Evolutionary conservation across 2,329 filamentous ascomycete genomes (phyloP).

Genomic region (Aspergillus japonicus): DNA sequence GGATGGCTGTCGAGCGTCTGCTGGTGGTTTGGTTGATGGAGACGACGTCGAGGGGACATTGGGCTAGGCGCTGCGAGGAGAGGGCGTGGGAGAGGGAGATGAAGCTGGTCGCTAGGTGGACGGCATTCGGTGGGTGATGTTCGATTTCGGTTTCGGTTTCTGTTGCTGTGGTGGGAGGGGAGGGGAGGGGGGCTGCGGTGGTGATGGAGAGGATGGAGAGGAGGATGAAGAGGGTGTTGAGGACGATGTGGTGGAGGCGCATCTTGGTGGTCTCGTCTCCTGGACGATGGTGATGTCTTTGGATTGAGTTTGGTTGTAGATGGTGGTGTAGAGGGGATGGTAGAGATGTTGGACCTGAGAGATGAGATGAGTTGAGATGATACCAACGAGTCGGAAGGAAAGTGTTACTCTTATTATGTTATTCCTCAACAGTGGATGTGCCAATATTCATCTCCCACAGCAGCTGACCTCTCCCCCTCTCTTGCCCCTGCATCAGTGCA

Average conservation of each 20-base stretch:
- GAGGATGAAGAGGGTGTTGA: neutral
- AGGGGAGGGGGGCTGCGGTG: neutral
- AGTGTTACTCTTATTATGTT: neutral
- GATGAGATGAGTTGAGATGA: neutral
- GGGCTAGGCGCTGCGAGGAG: slow-evolving; percentile 4
- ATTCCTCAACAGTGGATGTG: neutral
- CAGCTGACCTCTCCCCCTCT: neutral
- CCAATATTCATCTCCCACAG: neutral
- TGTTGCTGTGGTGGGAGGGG: neutral
- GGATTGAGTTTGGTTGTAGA: neutral
- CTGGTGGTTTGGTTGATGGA: slow-evolving; percentile 12
- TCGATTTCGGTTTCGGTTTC: neutral
- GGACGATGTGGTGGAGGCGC: neutral
- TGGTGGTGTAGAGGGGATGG: no score
- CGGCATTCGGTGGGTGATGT: neutral
- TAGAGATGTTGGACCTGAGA: no score
- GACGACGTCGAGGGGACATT: slow-evolving; percentile 24
- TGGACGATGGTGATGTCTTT: neutral
- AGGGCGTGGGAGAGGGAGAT: neutral
- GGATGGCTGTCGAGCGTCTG: neutral
- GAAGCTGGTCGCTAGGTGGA: neutral
- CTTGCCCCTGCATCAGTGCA: neutral
- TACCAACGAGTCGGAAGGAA: neutral
- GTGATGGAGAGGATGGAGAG: neutral
- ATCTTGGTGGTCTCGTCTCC: neutral